phyloP scores from a whole-genome alignment of 352 stramenopile species.

The Globisporangium canariense region DNA sequence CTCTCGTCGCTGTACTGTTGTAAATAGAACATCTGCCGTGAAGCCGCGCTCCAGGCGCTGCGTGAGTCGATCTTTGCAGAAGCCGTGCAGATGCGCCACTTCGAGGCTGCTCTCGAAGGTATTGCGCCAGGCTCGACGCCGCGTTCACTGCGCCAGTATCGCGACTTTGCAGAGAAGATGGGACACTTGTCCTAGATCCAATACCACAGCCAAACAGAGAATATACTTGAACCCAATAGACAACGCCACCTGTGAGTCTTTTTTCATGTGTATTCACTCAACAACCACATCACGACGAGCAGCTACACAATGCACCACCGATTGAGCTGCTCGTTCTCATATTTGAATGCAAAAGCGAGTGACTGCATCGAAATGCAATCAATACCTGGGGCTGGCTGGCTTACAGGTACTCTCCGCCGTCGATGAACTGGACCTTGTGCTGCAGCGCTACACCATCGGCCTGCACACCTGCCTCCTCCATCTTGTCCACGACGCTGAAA shows the following conservation, averaged over 20 bases:
- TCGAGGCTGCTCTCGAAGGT: constrained; percentile 41
- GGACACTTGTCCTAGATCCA: constrained; percentile 36
- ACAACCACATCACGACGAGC: neutral
- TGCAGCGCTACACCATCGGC: constrained; percentile 55
- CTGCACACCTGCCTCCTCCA: constrained; percentile 66
- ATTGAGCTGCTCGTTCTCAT: neutral
- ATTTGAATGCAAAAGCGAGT: neutral
- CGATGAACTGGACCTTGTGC: constrained; percentile 75
- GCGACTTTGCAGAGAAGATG: constrained; percentile 60
- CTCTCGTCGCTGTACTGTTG: constrained; percentile 13
- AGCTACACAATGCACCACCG: neutral
- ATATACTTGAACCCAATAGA: neutral
- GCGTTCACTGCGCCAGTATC: constrained; percentile 52
- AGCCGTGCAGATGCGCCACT: constrained; percentile 55
- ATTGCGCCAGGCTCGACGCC: constrained; percentile 57
- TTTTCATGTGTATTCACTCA: neutral
- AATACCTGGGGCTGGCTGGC: neutral
- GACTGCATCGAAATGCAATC: neutral
- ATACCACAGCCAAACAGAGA: neutral
- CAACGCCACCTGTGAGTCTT: neutral
- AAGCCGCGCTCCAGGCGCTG: constrained; percentile 71
- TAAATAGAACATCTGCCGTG: constrained; percentile 79
- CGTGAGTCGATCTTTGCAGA: constrained; percentile 62
- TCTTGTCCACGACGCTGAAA: constrained; percentile 80
- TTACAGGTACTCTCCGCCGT: constrained; percentile 69